Percentiles rank a stretch among this genome's conserved stretches.
phyloP scores from a whole-genome alignment of 441 rosid genomes.

The Erodium moschatum region DNA sequence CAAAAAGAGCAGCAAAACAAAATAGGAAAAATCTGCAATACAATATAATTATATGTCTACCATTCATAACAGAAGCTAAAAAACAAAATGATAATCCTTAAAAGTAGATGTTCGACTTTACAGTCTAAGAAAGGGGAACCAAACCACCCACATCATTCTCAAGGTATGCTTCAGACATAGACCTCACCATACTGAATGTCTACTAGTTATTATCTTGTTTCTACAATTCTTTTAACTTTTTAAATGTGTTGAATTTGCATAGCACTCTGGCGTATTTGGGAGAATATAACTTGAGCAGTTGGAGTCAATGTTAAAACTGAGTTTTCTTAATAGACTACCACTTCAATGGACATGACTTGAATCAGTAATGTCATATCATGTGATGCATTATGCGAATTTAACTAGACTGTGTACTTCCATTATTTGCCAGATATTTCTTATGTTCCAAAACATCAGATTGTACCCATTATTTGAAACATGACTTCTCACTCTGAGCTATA shows the following conservation, averaged over 20 bases:
- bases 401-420: not conserved
- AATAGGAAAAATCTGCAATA: not conserved
- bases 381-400: not conserved
- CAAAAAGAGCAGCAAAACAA: not conserved
- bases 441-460: conserved; percentile 5
- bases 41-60: not conserved
- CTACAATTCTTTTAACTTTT: not conserved
- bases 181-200: not conserved
- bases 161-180: conserved; percentile 4
- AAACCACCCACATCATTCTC: conserved; percentile 1
- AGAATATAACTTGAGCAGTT: not conserved
- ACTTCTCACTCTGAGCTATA: not conserved
- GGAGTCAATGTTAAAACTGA: conserved; percentile 2
- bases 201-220: not conserved
- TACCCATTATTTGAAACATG: not conserved
- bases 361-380: not conserved
- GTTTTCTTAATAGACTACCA: not conserved
- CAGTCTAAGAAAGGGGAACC: not conserved
- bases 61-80: not conserved
- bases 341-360: not conserved
- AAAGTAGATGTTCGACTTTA: not conserved
- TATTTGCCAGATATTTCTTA: not conserved
- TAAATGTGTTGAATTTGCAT: not conserved
- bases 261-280: not conserved
- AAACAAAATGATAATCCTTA: not conserved